phyloP scores from a whole-genome alignment of 2,329 filamentous ascomycete species.

The Colletotrichum liriopes region DNA sequence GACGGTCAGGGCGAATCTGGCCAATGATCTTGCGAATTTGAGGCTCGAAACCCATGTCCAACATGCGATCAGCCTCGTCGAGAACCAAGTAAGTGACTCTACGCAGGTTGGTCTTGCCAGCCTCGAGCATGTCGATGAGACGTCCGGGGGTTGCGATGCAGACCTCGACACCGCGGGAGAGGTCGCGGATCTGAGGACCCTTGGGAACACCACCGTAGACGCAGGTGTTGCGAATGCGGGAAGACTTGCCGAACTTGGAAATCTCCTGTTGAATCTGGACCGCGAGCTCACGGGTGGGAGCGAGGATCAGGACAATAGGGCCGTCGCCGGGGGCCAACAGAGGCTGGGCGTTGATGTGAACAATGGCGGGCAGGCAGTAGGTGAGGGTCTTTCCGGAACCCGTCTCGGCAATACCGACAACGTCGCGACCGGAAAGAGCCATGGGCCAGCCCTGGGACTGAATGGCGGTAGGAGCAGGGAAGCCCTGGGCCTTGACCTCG shows the following conservation, averaged over 20 bases:
- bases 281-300: slow-evolving; percentile 96
- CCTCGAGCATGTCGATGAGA: slow-evolving; percentile 98
- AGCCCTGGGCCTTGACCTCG: slow-evolving; percentile 98
- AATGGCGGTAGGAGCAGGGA: slow-evolving; percentile 93
- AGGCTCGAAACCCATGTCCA: slow-evolving; percentile 99
- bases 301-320: slow-evolving; percentile 95
- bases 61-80: slow-evolving; percentile 99
- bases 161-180: slow-evolving; percentile 95
- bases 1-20: slow-evolving; percentile 97
- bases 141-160: slow-evolving; percentile 98
- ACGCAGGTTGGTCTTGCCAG: slow-evolving; percentile 97
- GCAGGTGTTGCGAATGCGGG: slow-evolving; percentile 97
- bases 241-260: slow-evolving; percentile 98
- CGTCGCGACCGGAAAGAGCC: slow-evolving; percentile 97
- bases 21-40: slow-evolving; percentile 99
- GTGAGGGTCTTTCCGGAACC: slow-evolving; percentile 99
- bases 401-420: slow-evolving; percentile 99
- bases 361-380: slow-evolving; percentile 97
- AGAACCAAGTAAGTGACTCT: slow-evolving; percentile 98
- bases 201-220: slow-evolving; percentile 99
- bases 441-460: slow-evolving; percentile 99
- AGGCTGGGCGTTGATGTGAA: slow-evolving; percentile 99
- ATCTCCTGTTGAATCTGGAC: slow-evolving; percentile 99
- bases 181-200: slow-evolving; percentile 95
- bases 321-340: slow-evolving; percentile 95